Evolutionary conservation across 495 filamentous ascomycete species (phyloP), one percentile per base, ranked within the genome.

Genomic region (Podospora conica): DNA sequence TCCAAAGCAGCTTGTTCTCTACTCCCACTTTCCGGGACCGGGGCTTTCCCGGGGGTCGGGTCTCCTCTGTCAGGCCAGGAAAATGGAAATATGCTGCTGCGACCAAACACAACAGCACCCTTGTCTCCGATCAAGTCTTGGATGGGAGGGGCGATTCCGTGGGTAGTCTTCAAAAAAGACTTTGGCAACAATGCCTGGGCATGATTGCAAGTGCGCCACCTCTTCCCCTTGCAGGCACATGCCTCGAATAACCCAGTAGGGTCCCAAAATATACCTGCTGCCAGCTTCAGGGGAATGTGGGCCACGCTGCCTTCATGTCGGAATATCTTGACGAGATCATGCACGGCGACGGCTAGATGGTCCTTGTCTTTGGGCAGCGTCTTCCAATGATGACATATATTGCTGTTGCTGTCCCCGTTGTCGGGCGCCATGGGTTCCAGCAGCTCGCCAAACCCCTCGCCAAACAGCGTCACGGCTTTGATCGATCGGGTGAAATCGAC

Each of bases 401-500:
- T 12, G 3, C 21, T 9, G 8, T 23, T 12, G 3, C 21, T 9
- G 8, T 23, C 10, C 29, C 4, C 9, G 1, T 10, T 20, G n/a
- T 9, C 2, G 7, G 48, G 11, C 9, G 4, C 10, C 10, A 3
- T 20, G 11, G 60, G 54, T 11, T 23, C n/a, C 5, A 67, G 18
- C n/a, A 67, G 55, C 3, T 67, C 40, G 0, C 65, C 65, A 22
- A 67, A 67, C 1, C 65, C 65, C 23, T 67, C 65, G 18, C 65
- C 65, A 18, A 67, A 67, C 25, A 67, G 31, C 12, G 55, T 60
- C n/a, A 64, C 55, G 8, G 60, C 65, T 9, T 33, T 48, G 24
- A 67, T 58, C 0, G 65, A 61, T n/a, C 65, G 29, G 28, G 31
- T 56, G 55, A 67, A 64, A 40, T 67, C 65, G 7, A 67, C 54